phyloP scores from a whole-genome alignment of 352 stramenopile genomes.

The Globisporangium apiculatum region DNA sequence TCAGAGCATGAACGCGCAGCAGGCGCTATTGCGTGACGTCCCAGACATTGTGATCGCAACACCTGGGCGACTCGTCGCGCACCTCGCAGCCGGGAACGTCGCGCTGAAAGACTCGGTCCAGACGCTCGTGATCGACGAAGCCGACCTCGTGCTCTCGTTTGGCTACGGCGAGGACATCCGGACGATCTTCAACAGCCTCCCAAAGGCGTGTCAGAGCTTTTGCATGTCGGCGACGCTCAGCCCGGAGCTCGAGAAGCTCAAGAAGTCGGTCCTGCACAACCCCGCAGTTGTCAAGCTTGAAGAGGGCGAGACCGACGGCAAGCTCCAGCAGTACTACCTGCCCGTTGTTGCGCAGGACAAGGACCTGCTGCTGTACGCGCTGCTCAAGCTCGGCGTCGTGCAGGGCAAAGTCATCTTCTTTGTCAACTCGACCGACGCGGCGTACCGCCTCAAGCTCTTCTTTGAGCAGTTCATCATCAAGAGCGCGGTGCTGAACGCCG shows the following conservation, averaged over 20 bases:
- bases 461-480: slow-evolving; percentile 99
- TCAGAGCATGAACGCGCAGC: slow-evolving; percentile 86
- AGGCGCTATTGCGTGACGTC: slow-evolving; percentile 78
- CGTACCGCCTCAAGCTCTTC: slow-evolving; percentile 98
- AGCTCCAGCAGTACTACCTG: slow-evolving; percentile 96
- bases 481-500: slow-evolving; percentile 96
- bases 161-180: slow-evolving; percentile 92
- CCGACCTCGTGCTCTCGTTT: slow-evolving; percentile 98
- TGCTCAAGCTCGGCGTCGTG: slow-evolving; percentile 97
- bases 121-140: slow-evolving; percentile 98
- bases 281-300: slow-evolving; percentile 96
- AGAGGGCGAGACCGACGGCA: slow-evolving; percentile 83
- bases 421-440: slow-evolving; percentile 93
- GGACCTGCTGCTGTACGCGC: slow-evolving; percentile 96
- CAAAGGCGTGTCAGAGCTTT: slow-evolving; percentile 98
- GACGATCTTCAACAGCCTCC: slow-evolving; percentile 90
- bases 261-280: slow-evolving; percentile 96
- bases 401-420: slow-evolving; percentile 99
- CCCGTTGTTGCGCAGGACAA: slow-evolving; percentile 89
- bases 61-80: slow-evolving; percentile 90
- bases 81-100: slow-evolving; percentile 77
- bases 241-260: slow-evolving; percentile 94
- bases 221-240: slow-evolving; percentile 98
- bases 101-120: slow-evolving; percentile 89
- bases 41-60: slow-evolving; percentile 94